A percentile compares a stretch with the other conserved stretches of the same genome.
These are phyloP conservation scores for Ophiostoma ips DNA, from an alignment of 2,329 filamentous ascomycete species.

Conservation along the genomic window DNA sequence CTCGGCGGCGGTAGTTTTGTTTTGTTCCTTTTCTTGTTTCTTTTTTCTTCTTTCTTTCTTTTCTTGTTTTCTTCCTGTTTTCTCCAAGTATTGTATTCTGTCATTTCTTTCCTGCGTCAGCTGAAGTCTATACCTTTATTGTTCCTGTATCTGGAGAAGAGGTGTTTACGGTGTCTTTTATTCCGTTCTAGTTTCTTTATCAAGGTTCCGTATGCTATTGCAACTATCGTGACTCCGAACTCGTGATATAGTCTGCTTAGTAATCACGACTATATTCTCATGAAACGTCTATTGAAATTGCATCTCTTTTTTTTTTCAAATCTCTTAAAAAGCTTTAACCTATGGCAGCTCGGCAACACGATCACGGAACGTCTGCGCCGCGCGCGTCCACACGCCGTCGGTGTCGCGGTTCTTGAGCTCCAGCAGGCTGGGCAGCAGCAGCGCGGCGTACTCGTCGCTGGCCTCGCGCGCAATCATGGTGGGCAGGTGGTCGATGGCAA, in stretches of 20 bases:
- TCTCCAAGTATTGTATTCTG: not conserved
- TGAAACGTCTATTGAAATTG: no score
- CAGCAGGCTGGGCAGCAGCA: constrained; percentile 63
- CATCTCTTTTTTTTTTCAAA: no score
- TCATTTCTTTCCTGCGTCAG: no score
- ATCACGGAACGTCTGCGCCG: constrained; percentile 70
- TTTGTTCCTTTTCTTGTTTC: not conserved
- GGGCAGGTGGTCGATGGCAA: constrained; percentile 78
- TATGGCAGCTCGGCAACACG: constrained; percentile 43
- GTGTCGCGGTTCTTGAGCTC: constrained; percentile 62
- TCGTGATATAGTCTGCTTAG: no score
- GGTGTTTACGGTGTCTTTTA: no score
- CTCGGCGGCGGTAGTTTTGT: constrained; percentile 18
- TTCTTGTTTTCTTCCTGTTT: not conserved
- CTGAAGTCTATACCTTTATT: constrained; percentile 4
- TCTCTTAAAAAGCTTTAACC: no score
- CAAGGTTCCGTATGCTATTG: no score
- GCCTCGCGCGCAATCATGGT: constrained; percentile 75
- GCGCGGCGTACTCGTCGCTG: constrained; percentile 66
- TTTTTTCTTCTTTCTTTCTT: not conserved
- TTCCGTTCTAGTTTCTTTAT: no score
- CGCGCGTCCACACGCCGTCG: constrained; percentile 68
- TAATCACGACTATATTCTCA: no score
- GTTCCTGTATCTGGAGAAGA: no score
- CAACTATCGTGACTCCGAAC: no score